These are phyloP conservation scores for Alectoria sarmentosa DNA, from an alignment of 495 filamentous ascomycete genomes.

Conservation along the genomic window DNA sequence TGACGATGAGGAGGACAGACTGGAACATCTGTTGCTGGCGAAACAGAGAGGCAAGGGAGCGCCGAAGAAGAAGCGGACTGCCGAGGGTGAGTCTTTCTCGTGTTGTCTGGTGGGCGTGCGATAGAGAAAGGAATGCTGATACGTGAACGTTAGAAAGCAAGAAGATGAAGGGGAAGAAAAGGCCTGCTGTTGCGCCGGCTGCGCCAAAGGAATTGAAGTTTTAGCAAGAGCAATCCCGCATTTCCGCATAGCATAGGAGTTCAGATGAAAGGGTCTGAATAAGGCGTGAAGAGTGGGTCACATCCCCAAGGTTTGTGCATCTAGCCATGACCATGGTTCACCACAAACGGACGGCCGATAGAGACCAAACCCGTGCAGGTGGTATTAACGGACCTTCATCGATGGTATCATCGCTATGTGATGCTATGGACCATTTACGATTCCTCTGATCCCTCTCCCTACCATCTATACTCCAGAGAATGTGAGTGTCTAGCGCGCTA, in stretches of 20 bases:
- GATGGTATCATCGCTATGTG: background rate
- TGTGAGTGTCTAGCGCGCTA: background rate
- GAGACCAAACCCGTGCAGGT: background rate
- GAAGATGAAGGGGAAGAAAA: slow-evolving; percentile 33
- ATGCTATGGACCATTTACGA: background rate
- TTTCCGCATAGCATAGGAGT: slow-evolving; percentile 9
- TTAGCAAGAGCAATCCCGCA: background rate
- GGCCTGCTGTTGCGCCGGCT: background rate
- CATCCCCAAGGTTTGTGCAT: background rate
- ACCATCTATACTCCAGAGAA: background rate
- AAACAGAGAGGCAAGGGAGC: slow-evolving; percentile 80
- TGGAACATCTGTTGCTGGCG: slow-evolving; percentile 66
- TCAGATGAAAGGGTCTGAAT: background rate
- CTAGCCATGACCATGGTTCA: background rate
- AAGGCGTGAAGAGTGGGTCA: background rate
- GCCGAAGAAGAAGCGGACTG: slow-evolving; percentile 81
- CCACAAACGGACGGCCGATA: background rate
- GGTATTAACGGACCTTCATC: background rate
- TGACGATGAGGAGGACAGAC: slow-evolving; percentile 68
- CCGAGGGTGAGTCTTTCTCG: slow-evolving; percentile 46
- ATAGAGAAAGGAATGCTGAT: slow-evolving; percentile 5
- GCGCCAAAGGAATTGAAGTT: background rate
- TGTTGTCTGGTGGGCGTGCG: background rate
- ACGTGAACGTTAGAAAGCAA: slow-evolving; percentile 28
- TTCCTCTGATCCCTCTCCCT: background rate